Evolutionary conservation across 2,329 filamentous ascomycete genomes (phyloP).

Genomic region (Epichloe gansuensis): DNA sequence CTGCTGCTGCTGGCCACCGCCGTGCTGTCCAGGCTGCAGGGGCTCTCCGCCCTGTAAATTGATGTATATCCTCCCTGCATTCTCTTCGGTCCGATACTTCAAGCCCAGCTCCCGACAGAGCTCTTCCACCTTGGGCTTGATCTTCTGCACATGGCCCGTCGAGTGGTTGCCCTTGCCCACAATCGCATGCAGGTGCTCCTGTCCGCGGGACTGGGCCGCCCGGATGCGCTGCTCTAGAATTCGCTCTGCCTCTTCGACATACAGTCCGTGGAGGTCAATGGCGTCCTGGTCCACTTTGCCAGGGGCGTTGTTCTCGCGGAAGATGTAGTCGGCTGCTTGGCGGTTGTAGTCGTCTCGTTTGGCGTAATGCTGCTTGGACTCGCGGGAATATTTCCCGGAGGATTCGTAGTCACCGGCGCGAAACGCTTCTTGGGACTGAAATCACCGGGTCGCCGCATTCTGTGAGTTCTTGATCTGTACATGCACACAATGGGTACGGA

Average conservation of each 20-base stretch:
- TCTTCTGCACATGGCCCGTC: constrained; percentile 69
- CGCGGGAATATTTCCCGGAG: constrained; percentile 74
- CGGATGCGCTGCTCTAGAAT: constrained; percentile 78
- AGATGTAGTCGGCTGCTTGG: constrained; percentile 87
- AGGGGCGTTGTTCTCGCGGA: constrained; percentile 83
- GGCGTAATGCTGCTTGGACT: constrained; percentile 72
- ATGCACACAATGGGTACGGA: background rate
- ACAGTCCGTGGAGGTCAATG: constrained; percentile 90
- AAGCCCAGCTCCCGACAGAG: constrained; percentile 74
- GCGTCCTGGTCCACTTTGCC: constrained; percentile 66
- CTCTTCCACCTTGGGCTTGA: constrained; percentile 88
- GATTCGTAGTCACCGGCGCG: constrained; percentile 63
- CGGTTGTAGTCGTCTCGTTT: constrained; percentile 82
- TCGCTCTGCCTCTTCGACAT: constrained; percentile 85
- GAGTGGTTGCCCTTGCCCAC: constrained; percentile 93
- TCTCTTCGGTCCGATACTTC: constrained; percentile 74
- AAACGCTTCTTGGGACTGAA: constrained; percentile 66
- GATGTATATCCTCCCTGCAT: constrained; percentile 79
- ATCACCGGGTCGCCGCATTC: background rate
- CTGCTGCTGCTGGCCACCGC: constrained; percentile 22
- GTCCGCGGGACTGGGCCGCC: constrained; percentile 58
- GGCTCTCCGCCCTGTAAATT: constrained; percentile 65
- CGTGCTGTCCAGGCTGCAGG: constrained; percentile 26
- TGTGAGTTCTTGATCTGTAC: background rate
- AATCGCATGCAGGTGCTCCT: constrained; percentile 83